Conservation (phyloP, 2,329 filamentous ascomycete species). For the Ophiostoma australiae region DNA sequence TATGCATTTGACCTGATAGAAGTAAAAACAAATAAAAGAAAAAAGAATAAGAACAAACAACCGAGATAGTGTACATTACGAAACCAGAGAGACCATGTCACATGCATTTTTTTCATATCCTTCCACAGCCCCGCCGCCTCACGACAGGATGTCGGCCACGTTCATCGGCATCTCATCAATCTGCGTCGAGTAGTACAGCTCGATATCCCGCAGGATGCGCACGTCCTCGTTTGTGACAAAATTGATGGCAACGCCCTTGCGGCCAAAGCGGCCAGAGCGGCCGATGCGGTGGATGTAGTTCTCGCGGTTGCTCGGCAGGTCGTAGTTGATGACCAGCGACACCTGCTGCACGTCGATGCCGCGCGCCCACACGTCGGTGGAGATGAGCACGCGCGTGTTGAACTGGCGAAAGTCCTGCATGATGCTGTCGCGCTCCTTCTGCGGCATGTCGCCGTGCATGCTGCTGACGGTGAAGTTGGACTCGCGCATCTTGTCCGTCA, state of each 20-base stretch:
- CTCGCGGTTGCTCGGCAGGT: constrained; percentile 95
- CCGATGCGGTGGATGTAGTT: constrained; percentile 99
- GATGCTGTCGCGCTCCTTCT: constrained; percentile 96
- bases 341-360: constrained; percentile 99
- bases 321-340: constrained; percentile 97
- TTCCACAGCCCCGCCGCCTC: neutral
- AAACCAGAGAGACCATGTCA: neutral
- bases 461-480: constrained; percentile 97
- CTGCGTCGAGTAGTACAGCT: constrained; percentile 93
- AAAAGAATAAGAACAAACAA: neutral
- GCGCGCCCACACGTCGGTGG: constrained; percentile 95
- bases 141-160: constrained; percentile 56
- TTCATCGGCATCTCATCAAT: constrained; percentile 99
- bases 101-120: constrained; percentile 19
- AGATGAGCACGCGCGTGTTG: constrained; percentile 92
- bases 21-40: neutral
- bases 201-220: constrained; percentile 93
- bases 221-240: constrained; percentile 98
- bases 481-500: constrained; percentile 98
- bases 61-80: constrained; percentile 8
- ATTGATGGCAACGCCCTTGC: constrained; percentile 99
- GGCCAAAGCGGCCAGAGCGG: constrained; percentile 87
- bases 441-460: constrained; percentile 99
- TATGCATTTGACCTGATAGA: constrained; percentile 12
- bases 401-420: constrained; percentile 99